Base-by-base conservation (phyloP, 139 green algal species). In the Edaphochlamys debaryana region DNA sequence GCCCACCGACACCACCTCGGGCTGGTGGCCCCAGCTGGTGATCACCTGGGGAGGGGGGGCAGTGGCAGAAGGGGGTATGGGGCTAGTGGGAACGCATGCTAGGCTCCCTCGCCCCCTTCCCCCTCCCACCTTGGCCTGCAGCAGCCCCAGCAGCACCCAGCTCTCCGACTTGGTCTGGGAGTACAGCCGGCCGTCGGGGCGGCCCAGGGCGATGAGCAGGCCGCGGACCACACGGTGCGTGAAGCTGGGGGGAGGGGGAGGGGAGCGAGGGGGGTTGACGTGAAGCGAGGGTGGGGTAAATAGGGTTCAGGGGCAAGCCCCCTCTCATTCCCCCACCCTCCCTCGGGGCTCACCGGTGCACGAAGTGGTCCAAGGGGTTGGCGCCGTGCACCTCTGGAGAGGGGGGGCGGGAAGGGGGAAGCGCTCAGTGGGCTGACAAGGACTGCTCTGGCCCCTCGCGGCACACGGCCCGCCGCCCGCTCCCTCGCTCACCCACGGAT, bases 1-100 rank as follows among this genome's bases (percentile, higher is more conserved):
- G 54, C 72, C 72, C 19, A 79, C 32, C n/a, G 72, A 69, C 54
- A 79, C 72, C 72, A 79, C 72, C 54, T 79, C 72, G 72, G 72
- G 72, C 72, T 79, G 72, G 56, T 68, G 54, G 72, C 72, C 72
- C 54, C 56, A 79, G 36, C 37, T 79, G 54, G 72, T 79, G 72
- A 79, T 79, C 71, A 79, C 71, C 71, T 79, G 11, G 6, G 64
- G 32, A 34, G 66, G 38, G 32, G 22, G 32, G 34, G 15, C 1
- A 37, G 32, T 25, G 7, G 66, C 7, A 42, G 63, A 36, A 41
- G 5, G n/a, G 13, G 63, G 5, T 69, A 7, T 37, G n/a, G 22
- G 66, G 45, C 45, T 50, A 27, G 66, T 37, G 34, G 15, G 32
- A 3, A 23, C 37, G 5, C 38, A 50, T n/a, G n/a, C n/a, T n/a